Evolutionary conservation across 106 monocot species (phyloP), one percentile per base, ranked within the genome.

Genomic region (Dioscorea dumetorum): DNA sequence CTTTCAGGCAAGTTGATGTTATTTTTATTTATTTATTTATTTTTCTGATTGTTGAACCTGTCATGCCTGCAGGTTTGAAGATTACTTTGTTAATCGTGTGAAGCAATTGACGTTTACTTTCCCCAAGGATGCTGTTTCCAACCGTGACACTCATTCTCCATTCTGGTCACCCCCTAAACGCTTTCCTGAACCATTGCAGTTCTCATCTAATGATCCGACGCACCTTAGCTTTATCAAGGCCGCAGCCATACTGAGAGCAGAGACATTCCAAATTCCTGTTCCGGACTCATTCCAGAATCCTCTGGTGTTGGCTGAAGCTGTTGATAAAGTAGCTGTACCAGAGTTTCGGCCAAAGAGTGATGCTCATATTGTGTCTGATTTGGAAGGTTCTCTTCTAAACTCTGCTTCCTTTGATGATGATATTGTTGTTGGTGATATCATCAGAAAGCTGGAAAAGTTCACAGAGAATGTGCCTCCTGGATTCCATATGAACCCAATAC

Each of bases 81-180:
- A 91, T 58, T 88, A 88, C 80, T 95, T 86, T 67, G 70, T 81
- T 60, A 88, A 91, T 58, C 88, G 88, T 7, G 86, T 95, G 63
- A 88, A 91, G 73, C 95, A 91, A 60, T 70, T 95, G 32, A 95
- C 86, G 8, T 95, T 71, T 71, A 91, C 86, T 50, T 91, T 95
- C 71, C 91, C 95, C 14, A 91, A 91, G 80, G 86, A 95, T 33
- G 60, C 88, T 12, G 72, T 63, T 22, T 91, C 88, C 28, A 28
- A 28, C 28, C 28, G 28, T 24, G 88, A 88, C 75, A 79, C 85
- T 5, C 88, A 86, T 22, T 67, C 86, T 57, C 80, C 72, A n/a
- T 95, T 95, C 77, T 95, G 95, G 95, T 91, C 95, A 34, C 91
- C 91, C 11, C 95, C 95, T 20, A 91, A 95, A 67, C 73, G 95